Evolutionary conservation across 2,329 filamentous ascomycete genomes (phyloP).

Genomic region (Aureobasidium sp.): DNA sequence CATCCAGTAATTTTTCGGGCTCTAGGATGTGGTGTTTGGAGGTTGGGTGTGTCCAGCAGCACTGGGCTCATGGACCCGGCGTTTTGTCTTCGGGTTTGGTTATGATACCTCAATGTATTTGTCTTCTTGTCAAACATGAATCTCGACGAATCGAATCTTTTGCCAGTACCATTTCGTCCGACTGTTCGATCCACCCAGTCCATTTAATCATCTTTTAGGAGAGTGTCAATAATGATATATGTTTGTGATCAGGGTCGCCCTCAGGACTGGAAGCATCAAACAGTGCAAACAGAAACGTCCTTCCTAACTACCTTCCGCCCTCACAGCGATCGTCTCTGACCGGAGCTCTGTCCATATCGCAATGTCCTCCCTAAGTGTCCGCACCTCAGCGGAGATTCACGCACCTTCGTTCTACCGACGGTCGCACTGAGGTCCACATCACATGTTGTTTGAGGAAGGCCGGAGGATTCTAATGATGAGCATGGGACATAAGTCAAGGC

Average conservation of each 20-base stretch:
- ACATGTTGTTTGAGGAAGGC: not conserved
- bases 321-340: not conserved
- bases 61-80: not conserved
- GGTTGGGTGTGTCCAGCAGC: not conserved
- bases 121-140: not conserved
- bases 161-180: not conserved
- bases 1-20: conserved; percentile 4
- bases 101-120: not conserved
- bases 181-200: no score
- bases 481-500: not conserved
- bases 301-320: not conserved
- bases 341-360: not conserved
- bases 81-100: not conserved
- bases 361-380: no score
- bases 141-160: not conserved
- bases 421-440: not conserved
- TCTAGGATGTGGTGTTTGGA: not conserved
- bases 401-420: not conserved
- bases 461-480: not conserved
- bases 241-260: not conserved
- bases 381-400: not conserved
- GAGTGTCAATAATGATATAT: not conserved
- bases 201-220: no score
- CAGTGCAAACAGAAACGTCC: not conserved
- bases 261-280: not conserved